Evolutionary conservation across 352 stramenopile species (phyloP).

Genomic region (Peronospora belbahrii): DNA sequence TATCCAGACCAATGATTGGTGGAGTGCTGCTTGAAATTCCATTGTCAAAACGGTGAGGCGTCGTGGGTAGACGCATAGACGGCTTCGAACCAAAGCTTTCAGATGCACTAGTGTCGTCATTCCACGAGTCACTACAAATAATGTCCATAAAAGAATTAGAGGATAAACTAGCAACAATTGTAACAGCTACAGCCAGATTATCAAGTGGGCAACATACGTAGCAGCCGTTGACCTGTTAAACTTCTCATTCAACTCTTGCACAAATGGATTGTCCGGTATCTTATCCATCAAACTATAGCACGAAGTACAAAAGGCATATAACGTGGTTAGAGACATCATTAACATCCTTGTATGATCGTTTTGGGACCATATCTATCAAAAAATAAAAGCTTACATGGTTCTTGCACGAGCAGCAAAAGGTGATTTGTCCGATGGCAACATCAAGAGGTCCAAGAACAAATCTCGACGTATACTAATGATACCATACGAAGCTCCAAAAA

Average conservation of each 20-base stretch:
- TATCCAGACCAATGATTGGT: slow-evolving; percentile 25
- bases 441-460: slow-evolving; percentile 61
- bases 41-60: slow-evolving; percentile 10
- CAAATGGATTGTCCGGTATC: slow-evolving; percentile 41
- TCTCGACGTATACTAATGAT: slow-evolving; percentile 60
- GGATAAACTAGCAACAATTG: background rate
- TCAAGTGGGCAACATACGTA: slow-evolving; percentile 28
- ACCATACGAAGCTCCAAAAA: slow-evolving; percentile 59
- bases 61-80: slow-evolving; percentile 2
- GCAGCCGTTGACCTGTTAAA: slow-evolving; percentile 33
- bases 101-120: slow-evolving; percentile 8
- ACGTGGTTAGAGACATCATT: no score
- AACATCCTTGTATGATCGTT: no score
- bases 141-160: background rate
- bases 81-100: slow-evolving; percentile 9
- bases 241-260: slow-evolving; percentile 45
- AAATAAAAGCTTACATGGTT: slow-evolving; percentile 33
- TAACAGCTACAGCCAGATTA: background rate
- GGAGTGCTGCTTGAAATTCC: slow-evolving; percentile 15
- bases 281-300: slow-evolving; percentile 30
- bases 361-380: no score
- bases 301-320: no score
- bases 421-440: slow-evolving; percentile 55
- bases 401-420: slow-evolving; percentile 49
- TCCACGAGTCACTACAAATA: slow-evolving; percentile 44